Evolutionary conservation across 352 stramenopile genomes (phyloP).

Genomic region (Thraustochytrium sp.): DNA sequence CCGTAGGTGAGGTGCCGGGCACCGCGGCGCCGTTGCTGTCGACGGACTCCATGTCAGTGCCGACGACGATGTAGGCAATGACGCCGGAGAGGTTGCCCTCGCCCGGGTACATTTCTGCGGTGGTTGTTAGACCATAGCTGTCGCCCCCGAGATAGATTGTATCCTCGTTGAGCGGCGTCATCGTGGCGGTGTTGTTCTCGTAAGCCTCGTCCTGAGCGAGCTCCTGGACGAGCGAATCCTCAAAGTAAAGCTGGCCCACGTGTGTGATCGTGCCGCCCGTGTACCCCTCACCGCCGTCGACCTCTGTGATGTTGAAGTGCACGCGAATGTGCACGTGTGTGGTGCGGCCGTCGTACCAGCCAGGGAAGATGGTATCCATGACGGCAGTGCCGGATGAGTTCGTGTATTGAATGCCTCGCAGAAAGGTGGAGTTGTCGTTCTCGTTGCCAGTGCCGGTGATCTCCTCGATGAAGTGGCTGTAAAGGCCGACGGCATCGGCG

Average conservation of each 20-base stretch:
- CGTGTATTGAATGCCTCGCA: slow-evolving; percentile 7
- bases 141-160: not conserved
- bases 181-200: not conserved
- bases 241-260: slow-evolving; percentile 20
- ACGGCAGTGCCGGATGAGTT: not conserved
- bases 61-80: not conserved
- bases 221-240: not conserved
- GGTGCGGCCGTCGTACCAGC: slow-evolving; percentile 20
- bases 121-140: not conserved
- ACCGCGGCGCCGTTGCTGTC: too few species aligned
- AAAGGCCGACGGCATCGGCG: slow-evolving; percentile 19
- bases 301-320: slow-evolving; percentile 19
- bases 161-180: not conserved
- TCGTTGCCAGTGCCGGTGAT: not conserved
- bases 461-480: slow-evolving; percentile 13
- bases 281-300: not conserved
- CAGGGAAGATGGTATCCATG: slow-evolving; percentile 16
- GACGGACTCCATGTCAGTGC: not conserved
- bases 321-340: slow-evolving; percentile 6
- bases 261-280: slow-evolving; percentile 7
- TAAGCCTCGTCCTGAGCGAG: not conserved
- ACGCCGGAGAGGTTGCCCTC: not conserved
- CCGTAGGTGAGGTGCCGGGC: too few species aligned
- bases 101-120: not conserved
- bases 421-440: not conserved